Evolutionary conservation across 305 asterid genomes (phyloP).

Genomic region (Ruellia speciosa): DNA sequence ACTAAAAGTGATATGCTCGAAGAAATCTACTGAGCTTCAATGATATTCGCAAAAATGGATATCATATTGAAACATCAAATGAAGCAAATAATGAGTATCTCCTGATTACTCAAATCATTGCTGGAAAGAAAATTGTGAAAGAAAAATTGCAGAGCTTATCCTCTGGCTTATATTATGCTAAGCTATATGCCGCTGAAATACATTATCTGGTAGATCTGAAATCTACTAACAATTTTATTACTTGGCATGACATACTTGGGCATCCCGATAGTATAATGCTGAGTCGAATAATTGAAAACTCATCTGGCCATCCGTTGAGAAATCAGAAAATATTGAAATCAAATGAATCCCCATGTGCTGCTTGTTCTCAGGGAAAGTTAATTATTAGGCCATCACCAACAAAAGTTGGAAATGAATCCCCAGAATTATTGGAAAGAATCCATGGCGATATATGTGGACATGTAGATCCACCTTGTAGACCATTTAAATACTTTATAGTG

Average conservation of each 20-base stretch:
- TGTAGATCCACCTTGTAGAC: not conserved
- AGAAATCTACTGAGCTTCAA: no score
- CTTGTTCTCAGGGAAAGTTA: conserved; percentile 1
- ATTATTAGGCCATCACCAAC: conserved; percentile 2
- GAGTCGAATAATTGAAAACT: not conserved
- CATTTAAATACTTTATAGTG: not conserved
- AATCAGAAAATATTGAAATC: not conserved
- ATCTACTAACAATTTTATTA: no score
- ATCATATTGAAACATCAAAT: no score
- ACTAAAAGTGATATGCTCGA: no score
- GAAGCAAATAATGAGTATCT: no score
- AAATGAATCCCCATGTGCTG: conserved; percentile 11
- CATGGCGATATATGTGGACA: not conserved
- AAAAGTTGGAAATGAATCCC: no score
- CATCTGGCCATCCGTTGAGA: not conserved
- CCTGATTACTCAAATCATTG: no score
- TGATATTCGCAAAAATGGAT: no score
- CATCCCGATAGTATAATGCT: not conserved
- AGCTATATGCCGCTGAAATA: not conserved
- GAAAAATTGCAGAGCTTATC: not conserved
- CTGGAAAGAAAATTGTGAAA: not conserved
- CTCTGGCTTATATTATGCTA: not conserved
- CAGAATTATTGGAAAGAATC: not conserved
- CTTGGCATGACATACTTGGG: no score
- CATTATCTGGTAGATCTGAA: not conserved